A percentile compares a stretch with the other conserved stretches of the same genome.
phyloP scores from a whole-genome alignment of 2,329 filamentous ascomycete genomes.

The Penicillium sp. region DNA sequence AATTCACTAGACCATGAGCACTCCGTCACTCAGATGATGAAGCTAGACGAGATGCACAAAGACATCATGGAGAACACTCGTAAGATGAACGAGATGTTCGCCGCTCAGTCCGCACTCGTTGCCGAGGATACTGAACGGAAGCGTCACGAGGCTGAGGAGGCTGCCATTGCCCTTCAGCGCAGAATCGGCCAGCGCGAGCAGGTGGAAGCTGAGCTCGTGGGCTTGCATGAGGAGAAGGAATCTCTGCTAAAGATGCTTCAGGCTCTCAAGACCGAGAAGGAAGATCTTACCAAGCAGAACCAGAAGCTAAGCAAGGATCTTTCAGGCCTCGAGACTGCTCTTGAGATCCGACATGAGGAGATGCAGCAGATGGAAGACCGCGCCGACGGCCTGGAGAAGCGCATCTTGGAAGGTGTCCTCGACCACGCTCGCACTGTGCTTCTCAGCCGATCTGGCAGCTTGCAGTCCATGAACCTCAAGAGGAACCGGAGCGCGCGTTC shows the following conservation, averaged over 20 bases:
- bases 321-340: constrained; percentile 84
- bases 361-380: constrained; percentile 85
- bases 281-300: constrained; percentile 74
- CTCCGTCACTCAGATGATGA: constrained; percentile 71
- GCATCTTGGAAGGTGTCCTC: constrained; percentile 92
- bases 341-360: constrained; percentile 85
- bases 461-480: constrained; percentile 51
- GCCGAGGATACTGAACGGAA: constrained; percentile 75
- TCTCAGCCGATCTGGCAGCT: constrained; percentile 67
- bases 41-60: constrained; percentile 83
- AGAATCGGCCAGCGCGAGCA: constrained; percentile 65
- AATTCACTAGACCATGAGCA: constrained; percentile 60
- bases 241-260: constrained; percentile 58
- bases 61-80: constrained; percentile 81
- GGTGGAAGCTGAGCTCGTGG: constrained; percentile 53
- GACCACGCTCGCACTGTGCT: constrained; percentile 83
- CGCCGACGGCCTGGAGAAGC: constrained; percentile 83
- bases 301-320: constrained; percentile 79
- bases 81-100: constrained; percentile 73
- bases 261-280: constrained; percentile 50
- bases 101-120: constrained; percentile 47
- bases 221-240: constrained; percentile 59
- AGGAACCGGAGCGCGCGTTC: constrained; percentile 44
- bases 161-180: constrained; percentile 76
- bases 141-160: constrained; percentile 76